These are phyloP conservation scores for Plectosphaerella cucumerina DNA, from an alignment of 2,329 filamentous ascomycete genomes.

Conservation along the genomic window DNA sequence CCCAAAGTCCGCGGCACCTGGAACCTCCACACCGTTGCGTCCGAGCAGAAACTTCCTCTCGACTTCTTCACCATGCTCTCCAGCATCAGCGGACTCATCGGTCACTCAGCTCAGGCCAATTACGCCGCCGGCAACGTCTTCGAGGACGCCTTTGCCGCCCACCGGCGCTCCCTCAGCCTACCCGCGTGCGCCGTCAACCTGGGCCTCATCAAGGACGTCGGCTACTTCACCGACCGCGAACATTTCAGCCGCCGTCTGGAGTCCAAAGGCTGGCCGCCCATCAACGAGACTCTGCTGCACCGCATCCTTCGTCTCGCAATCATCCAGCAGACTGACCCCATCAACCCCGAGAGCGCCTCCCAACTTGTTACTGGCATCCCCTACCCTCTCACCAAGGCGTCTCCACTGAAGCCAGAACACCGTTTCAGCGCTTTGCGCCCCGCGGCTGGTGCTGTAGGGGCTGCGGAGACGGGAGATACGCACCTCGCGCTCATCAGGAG, in stretches of 20 bases:
- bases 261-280: conserved; percentile 4
- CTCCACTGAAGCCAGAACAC: background rate
- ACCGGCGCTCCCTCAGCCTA: conserved; percentile 18
- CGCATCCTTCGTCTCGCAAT: conserved; percentile 21
- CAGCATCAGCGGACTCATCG: conserved; percentile 22
- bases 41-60: conserved; percentile 4
- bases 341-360: conserved; percentile 10
- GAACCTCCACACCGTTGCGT: conserved; percentile 18
- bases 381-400: background rate
- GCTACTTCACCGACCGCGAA: conserved; percentile 17
- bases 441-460: background rate
- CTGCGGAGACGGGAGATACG: background rate
- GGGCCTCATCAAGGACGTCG: conserved; percentile 30
- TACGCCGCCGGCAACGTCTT: conserved; percentile 28
- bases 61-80: conserved; percentile 25
- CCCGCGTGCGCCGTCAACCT: conserved; percentile 22
- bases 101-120: conserved; percentile 23
- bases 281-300: conserved; percentile 23
- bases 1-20: conserved; percentile 18
- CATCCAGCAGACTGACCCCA: conserved; percentile 16
- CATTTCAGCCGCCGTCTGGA: too few relatives aligned
- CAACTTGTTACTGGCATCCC: conserved; percentile 20
- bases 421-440: background rate
- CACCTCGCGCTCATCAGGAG: background rate
- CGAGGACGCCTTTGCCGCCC: conserved; percentile 27